Conservation (phyloP, 1,284 basidiomycete species). For the Cryptococcus amylolentus region DNA sequence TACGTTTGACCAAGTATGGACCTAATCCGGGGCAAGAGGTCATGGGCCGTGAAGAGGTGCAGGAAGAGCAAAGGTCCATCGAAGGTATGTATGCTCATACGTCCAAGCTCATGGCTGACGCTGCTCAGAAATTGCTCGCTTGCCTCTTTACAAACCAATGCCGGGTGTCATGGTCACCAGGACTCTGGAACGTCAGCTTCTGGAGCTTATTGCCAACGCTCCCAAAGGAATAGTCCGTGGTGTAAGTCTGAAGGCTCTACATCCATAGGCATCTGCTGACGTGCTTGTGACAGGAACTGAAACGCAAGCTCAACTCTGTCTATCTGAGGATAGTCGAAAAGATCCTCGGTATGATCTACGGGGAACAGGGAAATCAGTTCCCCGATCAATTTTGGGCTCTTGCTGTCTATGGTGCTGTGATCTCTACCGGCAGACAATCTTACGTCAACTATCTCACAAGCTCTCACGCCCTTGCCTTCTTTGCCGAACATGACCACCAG, state of each 20-base stretch:
- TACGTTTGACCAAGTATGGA: constrained; percentile 41
- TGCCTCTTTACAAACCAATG: constrained; percentile 6
- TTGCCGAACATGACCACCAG: no score
- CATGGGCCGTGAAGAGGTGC: neutral
- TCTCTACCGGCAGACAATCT: no score
- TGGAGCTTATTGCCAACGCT: constrained; percentile 14
- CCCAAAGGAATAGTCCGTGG: constrained; percentile 23
- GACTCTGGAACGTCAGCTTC: constrained; percentile 26
- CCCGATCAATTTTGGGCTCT: constrained; percentile 27
- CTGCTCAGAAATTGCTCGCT: constrained; percentile 4
- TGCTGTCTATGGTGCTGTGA: constrained; percentile 19
- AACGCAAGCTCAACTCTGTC: constrained; percentile 11
- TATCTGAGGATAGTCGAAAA: constrained; percentile 18
- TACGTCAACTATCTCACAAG: no score
- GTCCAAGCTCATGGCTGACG: neutral
- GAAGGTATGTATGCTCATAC: neutral
- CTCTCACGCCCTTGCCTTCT: no score
- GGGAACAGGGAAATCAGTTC: constrained; percentile 19
- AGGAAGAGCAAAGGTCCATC: neutral
- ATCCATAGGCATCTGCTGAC: neutral
- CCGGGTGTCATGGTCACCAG: constrained; percentile 10
- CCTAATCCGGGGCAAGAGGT: neutral
- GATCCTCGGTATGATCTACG: constrained; percentile 18
- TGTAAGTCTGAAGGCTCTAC: constrained; percentile 12
- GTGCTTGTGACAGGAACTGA: constrained; percentile 2